phyloP scores from a whole-genome alignment of 306 rosid species.

The Cucurbita maxima region DNA sequence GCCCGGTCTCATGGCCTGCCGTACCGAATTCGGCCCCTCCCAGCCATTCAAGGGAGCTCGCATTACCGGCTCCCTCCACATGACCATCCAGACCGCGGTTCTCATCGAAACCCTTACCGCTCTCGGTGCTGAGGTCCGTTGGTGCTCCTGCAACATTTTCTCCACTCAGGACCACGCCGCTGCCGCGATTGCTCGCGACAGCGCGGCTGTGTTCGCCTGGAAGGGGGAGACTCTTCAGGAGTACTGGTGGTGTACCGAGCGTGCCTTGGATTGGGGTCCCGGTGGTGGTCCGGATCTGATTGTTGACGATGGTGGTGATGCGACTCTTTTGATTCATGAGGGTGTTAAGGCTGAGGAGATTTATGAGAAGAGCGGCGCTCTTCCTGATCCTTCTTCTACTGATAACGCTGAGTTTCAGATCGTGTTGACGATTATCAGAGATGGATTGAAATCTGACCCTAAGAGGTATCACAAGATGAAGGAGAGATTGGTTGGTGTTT shows the following conservation, averaged over 20 bases:
- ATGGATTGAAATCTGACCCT: conserved; percentile 46
- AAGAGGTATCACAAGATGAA: conserved; percentile 53
- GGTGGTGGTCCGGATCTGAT: conserved; percentile 56
- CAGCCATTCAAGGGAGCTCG: conserved; percentile 57
- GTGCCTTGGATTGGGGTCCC: conserved; percentile 66
- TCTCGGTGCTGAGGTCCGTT: conserved; percentile 61
- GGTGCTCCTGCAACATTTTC: conserved; percentile 83
- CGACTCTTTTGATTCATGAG: conserved; percentile 46
- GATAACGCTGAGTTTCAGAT: conserved; percentile 53
- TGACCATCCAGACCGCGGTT: conserved; percentile 69
- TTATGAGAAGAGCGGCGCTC: conserved; percentile 26
- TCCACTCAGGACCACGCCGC: conserved; percentile 82
- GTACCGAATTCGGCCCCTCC: conserved; percentile 42
- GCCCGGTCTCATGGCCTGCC: conserved; percentile 61
- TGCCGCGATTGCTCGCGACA: conserved; percentile 56
- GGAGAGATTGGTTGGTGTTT: conserved; percentile 57
- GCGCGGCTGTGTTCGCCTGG: conserved; percentile 63
- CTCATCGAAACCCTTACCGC: conserved; percentile 61
- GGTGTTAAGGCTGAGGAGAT: conserved; percentile 56
- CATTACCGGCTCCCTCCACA: conserved; percentile 72
- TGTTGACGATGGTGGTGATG: conserved; percentile 68
- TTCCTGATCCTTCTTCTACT: conserved; percentile 37
- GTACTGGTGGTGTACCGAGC: conserved; percentile 76
- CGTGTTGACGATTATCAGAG: conserved; percentile 45
- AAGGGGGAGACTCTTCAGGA: conserved; percentile 70